Conservation (phyloP, 2,329 filamentous ascomycete genomes). For the Sphaerulina populicola region DNA sequence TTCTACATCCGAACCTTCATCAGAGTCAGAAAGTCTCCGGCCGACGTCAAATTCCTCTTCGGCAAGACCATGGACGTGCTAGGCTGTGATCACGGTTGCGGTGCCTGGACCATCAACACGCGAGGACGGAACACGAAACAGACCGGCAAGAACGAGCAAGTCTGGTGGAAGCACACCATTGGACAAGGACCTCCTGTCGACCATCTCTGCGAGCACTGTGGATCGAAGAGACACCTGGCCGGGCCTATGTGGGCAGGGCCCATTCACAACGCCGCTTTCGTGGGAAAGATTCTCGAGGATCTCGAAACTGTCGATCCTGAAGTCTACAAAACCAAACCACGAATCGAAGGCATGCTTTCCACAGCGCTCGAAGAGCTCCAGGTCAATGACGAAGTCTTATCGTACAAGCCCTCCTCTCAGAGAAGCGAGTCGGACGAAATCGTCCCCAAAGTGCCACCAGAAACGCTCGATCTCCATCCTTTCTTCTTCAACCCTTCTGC, state of each 20-base stretch:
- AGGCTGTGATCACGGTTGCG: constrained; percentile 82
- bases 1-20: constrained; percentile 91
- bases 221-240: constrained; percentile 73
- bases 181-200: constrained; percentile 61
- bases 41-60: constrained; percentile 80
- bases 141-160: constrained; percentile 57
- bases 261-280: constrained; percentile 74
- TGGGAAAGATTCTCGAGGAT: constrained; percentile 66
- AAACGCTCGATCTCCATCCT: constrained; percentile 62
- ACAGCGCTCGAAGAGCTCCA: constrained; percentile 70
- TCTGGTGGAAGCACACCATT: constrained; percentile 71
- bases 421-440: constrained; percentile 14
- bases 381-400: constrained; percentile 22
- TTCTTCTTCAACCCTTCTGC: constrained; percentile 78
- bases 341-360: constrained; percentile 85
- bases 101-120: constrained; percentile 79
- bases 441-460: constrained; percentile 48
- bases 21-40: constrained; percentile 66
- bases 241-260: constrained; percentile 94
- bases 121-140: constrained; percentile 61
- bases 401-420: constrained; percentile 5
- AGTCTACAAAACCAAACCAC: constrained; percentile 68
- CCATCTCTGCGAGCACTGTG: constrained; percentile 70
- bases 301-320: constrained; percentile 58
- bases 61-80: constrained; percentile 91